These are phyloP conservation scores for Spinacia oleracea DNA, from an alignment of 179 eudicot species.

Conservation along the genomic window DNA sequence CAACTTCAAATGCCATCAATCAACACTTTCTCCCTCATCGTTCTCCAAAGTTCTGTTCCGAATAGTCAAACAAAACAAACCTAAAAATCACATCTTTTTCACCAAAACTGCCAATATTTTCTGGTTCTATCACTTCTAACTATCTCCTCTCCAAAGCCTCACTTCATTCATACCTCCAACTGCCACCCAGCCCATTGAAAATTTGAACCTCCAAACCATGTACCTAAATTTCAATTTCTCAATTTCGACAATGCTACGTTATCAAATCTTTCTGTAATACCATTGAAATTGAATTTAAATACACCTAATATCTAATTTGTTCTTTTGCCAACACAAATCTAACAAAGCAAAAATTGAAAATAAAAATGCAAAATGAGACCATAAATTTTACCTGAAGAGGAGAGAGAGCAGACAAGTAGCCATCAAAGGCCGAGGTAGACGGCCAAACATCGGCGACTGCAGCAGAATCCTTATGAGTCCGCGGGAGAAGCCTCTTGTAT, in stretches of 20 bases:
- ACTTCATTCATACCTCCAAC: neutral
- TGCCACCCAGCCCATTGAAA: neutral
- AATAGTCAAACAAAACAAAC: neutral
- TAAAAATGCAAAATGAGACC: neutral
- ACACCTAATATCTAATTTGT: neutral
- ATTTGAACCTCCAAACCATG: neutral
- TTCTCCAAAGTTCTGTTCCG: neutral
- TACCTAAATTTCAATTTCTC: neutral
- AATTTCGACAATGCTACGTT: neutral
- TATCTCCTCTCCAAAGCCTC: neutral
- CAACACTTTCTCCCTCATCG: neutral
- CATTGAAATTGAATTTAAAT: neutral
- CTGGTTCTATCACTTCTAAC: neutral
- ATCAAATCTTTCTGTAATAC: neutral
- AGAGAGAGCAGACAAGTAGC: conserved; percentile 78
- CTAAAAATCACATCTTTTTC: neutral
- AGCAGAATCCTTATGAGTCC: conserved; percentile 79
- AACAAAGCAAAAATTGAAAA: no score
- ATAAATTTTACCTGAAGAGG: conserved; percentile 64
- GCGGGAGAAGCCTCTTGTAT: conserved; percentile 82
- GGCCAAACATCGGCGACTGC: conserved; percentile 98
- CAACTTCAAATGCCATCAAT: neutral
- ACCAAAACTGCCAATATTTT: neutral
- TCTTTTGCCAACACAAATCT: neutral
- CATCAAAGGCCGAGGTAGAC: conserved; percentile 87